Conservation (phyloP, 352 stramenopile species). For the Halophytophthora polymorphica region DNA sequence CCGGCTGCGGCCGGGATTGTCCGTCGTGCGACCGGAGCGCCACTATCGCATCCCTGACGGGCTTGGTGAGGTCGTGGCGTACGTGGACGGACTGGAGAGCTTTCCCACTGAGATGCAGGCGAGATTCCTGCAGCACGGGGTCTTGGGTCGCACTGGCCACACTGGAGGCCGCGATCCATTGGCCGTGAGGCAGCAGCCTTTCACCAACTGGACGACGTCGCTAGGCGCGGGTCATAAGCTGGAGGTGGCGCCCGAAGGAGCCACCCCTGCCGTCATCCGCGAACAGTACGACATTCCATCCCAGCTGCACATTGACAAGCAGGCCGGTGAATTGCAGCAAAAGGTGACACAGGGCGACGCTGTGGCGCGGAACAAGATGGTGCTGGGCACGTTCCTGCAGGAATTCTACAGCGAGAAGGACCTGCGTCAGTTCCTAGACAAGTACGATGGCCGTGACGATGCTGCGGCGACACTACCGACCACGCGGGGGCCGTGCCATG, state of each 20-base stretch:
- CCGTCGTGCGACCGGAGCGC: conserved; percentile 40
- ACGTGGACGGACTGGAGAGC: conserved; percentile 66
- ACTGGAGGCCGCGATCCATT: conserved; percentile 33
- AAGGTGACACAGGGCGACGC: conserved; percentile 7
- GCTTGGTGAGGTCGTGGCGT: conserved; percentile 44
- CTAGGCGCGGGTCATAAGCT: conserved; percentile 6
- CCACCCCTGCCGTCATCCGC: conserved; percentile 46
- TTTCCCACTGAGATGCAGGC: conserved; percentile 70
- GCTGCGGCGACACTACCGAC: conserved; percentile 14
- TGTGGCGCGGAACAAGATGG: conserved; percentile 40
- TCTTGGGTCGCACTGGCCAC: not conserved
- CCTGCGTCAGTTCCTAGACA: conserved; percentile 38
- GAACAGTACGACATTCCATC: conserved; percentile 57
- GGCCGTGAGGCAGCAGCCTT: conserved; percentile 23
- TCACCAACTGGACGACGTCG: not conserved
- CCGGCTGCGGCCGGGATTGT: conserved; percentile 17
- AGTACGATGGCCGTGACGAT: conserved; percentile 12
- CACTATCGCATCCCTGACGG: conserved; percentile 35
- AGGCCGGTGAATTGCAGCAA: conserved; percentile 5
- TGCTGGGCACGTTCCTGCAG: conserved; percentile 68
- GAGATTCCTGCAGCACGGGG: conserved; percentile 32
- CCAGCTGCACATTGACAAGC: conserved; percentile 6
- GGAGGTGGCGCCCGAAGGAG: conserved; percentile 14
- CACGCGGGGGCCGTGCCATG: conserved; percentile 42
- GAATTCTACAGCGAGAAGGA: conserved; percentile 68